These are phyloP conservation scores for Fusarium newnesense DNA, from an alignment of 2,329 filamentous ascomycete species.

Conservation along the genomic window DNA sequence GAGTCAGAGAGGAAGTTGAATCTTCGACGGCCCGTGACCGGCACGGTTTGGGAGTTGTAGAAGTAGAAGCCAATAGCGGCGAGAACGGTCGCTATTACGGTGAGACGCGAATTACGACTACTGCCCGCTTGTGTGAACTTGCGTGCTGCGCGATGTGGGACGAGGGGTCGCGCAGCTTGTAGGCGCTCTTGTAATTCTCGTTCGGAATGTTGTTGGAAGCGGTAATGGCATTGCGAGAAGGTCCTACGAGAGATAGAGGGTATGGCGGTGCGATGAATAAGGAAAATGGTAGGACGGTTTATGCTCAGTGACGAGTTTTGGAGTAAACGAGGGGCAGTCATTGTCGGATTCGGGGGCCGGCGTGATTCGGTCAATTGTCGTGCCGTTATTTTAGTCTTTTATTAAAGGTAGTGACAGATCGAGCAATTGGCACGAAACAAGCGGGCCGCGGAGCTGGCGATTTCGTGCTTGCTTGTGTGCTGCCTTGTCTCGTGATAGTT, in stretches of 20 bases:
- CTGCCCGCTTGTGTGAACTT: constrained; percentile 44
- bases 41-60: constrained; percentile 76
- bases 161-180: constrained; percentile 47
- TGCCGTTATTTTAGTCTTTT: neutral
- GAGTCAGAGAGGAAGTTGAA: constrained; percentile 74
- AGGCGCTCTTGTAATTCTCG: constrained; percentile 38
- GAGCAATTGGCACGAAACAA: neutral
- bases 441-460: neutral
- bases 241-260: constrained; percentile 23
- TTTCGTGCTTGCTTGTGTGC: constrained; percentile 1
- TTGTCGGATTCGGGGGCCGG: constrained; percentile 6
- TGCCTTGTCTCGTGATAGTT: constrained; percentile 18
- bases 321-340: constrained; percentile 39
- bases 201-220: constrained; percentile 34
- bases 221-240: constrained; percentile 39
- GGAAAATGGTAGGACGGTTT: constrained; percentile 5
- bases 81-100: constrained; percentile 54
- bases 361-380: neutral
- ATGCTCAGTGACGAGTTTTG: constrained; percentile 1
- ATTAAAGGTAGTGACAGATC: neutral
- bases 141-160: constrained; percentile 41
- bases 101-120: constrained; percentile 47
- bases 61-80: constrained; percentile 70
- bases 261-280: constrained; percentile 4
- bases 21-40: constrained; percentile 74